These are phyloP conservation scores for Cyclospora cayetanensis DNA, from an alignment of 169 alveolate genomes.

Conservation along the genomic window DNA sequence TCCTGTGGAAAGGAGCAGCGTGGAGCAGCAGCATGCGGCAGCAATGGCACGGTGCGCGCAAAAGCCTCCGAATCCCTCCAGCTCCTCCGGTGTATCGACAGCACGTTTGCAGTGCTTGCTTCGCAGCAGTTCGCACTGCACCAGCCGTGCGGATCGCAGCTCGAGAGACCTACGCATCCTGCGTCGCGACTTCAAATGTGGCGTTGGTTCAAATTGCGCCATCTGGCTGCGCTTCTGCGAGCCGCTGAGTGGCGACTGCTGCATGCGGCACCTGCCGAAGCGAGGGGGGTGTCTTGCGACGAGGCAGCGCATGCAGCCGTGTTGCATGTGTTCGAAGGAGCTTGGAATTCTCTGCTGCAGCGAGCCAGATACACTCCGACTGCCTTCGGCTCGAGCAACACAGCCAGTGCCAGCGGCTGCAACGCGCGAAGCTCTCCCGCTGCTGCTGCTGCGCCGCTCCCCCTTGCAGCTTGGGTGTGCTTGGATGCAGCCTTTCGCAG, in stretches of 20 bases:
- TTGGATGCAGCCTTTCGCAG: background rate
- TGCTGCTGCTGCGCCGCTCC: background rate
- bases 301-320: background rate
- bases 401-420: background rate
- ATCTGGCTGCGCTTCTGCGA: background rate
- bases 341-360: constrained; percentile 12
- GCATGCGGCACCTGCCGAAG: background rate
- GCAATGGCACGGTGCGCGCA: background rate
- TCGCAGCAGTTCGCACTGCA: background rate
- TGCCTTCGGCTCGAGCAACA: background rate
- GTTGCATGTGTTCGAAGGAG: background rate
- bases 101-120: background rate
- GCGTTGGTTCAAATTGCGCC: background rate
- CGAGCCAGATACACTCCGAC: background rate
- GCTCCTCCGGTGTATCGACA: constrained; percentile 10
- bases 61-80: background rate
- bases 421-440: background rate
- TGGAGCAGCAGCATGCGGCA: background rate
- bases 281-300: background rate
- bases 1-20: too few species aligned
- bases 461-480: background rate
- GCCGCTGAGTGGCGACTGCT: constrained; percentile 24
- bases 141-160: background rate
- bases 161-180: background rate
- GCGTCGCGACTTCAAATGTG: background rate